Percentiles rank a stretch among this genome's conserved stretches.
phyloP scores from a whole-genome alignment of 2,329 filamentous ascomycete genomes.

The Sarocladium kiliense region DNA sequence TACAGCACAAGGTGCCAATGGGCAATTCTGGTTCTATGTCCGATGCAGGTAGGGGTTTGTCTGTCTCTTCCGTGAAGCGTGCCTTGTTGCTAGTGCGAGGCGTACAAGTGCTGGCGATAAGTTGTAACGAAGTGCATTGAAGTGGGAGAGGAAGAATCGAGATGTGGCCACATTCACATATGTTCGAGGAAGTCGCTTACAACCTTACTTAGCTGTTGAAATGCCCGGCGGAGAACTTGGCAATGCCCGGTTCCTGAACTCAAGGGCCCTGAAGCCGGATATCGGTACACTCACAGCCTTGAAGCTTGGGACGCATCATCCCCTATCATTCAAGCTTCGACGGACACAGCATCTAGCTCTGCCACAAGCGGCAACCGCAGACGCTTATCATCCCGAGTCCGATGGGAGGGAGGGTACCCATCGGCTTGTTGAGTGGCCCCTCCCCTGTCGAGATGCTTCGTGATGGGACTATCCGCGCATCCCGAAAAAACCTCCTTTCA shows the following conservation, averaged over 20 bases:
- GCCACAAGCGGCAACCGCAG: not conserved
- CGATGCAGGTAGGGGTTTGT: no score
- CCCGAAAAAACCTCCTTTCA: not conserved
- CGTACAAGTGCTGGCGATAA: no score
- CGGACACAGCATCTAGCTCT: not conserved
- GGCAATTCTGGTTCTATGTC: no score
- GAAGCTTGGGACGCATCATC: not conserved
- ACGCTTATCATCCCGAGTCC: not conserved
- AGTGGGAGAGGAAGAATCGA: no score
- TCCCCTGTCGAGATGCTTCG: no score
- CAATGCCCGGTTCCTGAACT: not conserved
- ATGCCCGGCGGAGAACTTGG: not conserved
- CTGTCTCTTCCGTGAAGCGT: no score
- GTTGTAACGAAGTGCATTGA: no score
- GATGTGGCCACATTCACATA: not conserved
- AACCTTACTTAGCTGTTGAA: not conserved
- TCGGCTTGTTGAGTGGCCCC: no score
- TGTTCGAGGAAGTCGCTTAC: not conserved
- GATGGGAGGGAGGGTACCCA: not conserved
- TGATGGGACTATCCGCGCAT: slow-evolving; percentile 3
- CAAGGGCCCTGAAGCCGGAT: not conserved
- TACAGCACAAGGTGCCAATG: no score
- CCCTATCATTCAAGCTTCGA: not conserved
- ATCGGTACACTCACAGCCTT: not conserved
- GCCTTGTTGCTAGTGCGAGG: no score